A percentile compares a stretch with the other conserved stretches of the same genome.
Evolutionary conservation across 192 early-diverging fungal genomes (phyloP).

Genomic region (Entophlyctis luteolus): DNA sequence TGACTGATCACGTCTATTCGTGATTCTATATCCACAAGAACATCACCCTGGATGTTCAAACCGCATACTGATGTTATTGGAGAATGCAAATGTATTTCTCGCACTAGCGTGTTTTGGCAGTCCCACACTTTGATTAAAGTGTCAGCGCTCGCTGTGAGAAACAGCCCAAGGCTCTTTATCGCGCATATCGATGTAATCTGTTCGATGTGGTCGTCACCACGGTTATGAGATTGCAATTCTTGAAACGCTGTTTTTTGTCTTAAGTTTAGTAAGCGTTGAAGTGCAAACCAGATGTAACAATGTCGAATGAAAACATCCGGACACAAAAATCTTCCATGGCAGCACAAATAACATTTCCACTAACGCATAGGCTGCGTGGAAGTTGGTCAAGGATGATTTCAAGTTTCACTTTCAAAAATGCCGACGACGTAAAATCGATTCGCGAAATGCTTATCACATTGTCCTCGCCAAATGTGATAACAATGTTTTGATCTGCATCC

Average conservation of each 20-base stretch:
- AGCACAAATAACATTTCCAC: not conserved
- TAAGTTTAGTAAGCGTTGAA: too few species aligned
- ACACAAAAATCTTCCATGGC: not conserved
- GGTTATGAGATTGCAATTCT: too few species aligned
- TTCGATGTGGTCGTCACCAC: slow-evolving; percentile 51
- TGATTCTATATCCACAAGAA: slow-evolving; percentile 43
- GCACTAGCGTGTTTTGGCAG: slow-evolving; percentile 36
- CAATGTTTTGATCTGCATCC: slow-evolving; percentile 30
- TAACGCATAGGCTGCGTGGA: not conserved
- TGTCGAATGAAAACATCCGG: slow-evolving; percentile 4
- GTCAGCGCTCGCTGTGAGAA: slow-evolving; percentile 38
- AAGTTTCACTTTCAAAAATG: not conserved
- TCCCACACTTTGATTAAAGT: slow-evolving; percentile 47
- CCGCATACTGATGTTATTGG: slow-evolving; percentile 36
- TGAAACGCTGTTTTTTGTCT: too few species aligned
- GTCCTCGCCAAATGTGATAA: slow-evolving; percentile 40
- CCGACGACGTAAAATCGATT: not conserved
- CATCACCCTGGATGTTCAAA: slow-evolving; percentile 34
- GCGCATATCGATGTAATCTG: slow-evolving; percentile 34
- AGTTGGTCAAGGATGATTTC: not conserved
- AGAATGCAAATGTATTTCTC: slow-evolving; percentile 51
- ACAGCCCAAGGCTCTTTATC: slow-evolving; percentile 33
- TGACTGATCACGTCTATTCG: slow-evolving; percentile 45
- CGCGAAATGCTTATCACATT: not conserved
- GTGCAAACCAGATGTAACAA: too few species aligned